Evolutionary conservation across 768 basidiomycete species (phyloP).

Genomic region (Phlebiopsis flavidoalba): DNA sequence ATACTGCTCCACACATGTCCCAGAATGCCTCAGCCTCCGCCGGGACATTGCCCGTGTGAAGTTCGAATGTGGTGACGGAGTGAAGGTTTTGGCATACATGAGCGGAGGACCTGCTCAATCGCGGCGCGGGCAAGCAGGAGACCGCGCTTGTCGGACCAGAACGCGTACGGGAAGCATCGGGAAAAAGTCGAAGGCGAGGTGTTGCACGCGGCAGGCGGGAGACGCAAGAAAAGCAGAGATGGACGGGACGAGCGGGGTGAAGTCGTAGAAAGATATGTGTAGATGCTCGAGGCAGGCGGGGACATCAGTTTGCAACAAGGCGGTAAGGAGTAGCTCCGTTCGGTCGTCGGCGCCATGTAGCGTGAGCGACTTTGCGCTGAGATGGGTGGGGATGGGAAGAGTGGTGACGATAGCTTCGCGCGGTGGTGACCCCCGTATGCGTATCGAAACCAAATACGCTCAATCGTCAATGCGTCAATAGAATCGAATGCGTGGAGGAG

Average conservation of each 20-base stretch:
- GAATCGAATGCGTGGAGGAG: neutral
- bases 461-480: neutral
- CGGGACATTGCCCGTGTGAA: neutral
- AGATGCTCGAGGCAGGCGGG: neutral
- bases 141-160: neutral
- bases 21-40: neutral
- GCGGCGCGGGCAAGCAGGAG: neutral
- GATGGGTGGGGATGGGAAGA: neutral
- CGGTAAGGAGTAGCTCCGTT: neutral
- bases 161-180: neutral
- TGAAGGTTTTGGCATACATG: neutral
- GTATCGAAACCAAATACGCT: neutral
- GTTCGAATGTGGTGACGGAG: too few species aligned
- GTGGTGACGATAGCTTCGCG: neutral
- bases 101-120: neutral
- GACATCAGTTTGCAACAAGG: neutral
- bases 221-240: neutral
- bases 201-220: neutral
- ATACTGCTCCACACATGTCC: neutral
- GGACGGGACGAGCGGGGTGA: neutral
- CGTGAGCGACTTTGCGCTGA: neutral
- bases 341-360: neutral
- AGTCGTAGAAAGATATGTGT: neutral
- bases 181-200: neutral
- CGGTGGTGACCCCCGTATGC: neutral